Evolutionary conservation across 148 eudicot genomes (phyloP).

Genomic region (Vaccinium myrtillus): DNA sequence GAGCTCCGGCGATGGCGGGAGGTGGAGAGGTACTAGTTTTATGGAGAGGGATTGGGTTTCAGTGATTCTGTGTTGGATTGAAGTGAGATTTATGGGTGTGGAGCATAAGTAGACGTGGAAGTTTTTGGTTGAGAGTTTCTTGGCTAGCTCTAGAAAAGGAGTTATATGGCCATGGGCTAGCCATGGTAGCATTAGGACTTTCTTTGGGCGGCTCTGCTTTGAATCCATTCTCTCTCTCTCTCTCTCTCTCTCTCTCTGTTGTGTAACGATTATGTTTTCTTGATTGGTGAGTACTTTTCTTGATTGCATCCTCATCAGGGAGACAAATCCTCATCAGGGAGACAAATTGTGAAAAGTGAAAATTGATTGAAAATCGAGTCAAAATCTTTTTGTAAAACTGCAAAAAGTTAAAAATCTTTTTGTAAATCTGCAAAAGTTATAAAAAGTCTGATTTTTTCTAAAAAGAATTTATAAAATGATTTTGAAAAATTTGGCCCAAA

Average conservation of each 20-base stretch:
- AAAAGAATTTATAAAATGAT: no score
- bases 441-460: no score
- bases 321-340: no score
- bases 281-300: no score
- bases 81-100: neutral
- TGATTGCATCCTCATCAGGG: no score
- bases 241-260: neutral
- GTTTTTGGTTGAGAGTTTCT: neutral
- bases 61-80: neutral
- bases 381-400: no score
- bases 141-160: constrained; percentile 11
- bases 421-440: no score
- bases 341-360: no score
- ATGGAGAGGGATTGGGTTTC: neutral
- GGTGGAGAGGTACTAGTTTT: neutral
- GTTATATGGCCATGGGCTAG: neutral
- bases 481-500: no score
- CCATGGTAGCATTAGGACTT: constrained; percentile 14
- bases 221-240: constrained; percentile 1
- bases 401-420: no score
- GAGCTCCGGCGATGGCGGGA: neutral
- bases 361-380: no score
- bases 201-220: neutral
- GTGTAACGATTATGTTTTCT: no score
- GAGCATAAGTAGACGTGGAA: neutral